phyloP scores from a whole-genome alignment of 331 rosid genomes.

The Telfairia occidentalis region DNA sequence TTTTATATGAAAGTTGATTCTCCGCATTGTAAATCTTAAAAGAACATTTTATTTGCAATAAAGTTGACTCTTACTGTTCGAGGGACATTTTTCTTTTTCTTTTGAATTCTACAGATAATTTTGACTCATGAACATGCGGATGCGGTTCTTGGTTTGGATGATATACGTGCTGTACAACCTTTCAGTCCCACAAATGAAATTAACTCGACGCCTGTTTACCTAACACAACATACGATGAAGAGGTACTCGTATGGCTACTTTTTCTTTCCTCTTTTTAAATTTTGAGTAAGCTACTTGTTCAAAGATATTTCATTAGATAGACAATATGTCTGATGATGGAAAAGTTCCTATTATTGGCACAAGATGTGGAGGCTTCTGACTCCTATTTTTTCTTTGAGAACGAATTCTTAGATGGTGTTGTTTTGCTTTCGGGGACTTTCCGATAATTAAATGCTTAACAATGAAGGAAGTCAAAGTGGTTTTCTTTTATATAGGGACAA shows the following conservation, averaged over 20 bases:
- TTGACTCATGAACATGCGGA: conserved; percentile 99
- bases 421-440: neutral
- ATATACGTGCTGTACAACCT: conserved; percentile 69
- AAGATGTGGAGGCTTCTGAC: neutral
- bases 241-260: conserved; percentile 38
- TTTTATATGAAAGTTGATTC: neutral
- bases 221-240: conserved; percentile 62
- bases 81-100: neutral
- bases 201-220: conserved; percentile 59
- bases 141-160: conserved; percentile 99
- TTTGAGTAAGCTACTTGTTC: neutral
- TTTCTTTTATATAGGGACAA: neutral
- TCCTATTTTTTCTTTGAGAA: neutral
- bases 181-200: conserved; percentile 67
- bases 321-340: neutral
- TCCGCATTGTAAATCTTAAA: neutral
- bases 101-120: conserved; percentile 49
- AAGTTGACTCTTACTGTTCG: neutral
- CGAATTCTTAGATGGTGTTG: neutral
- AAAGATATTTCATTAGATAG: neutral
- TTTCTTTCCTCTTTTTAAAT: neutral
- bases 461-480: neutral
- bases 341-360: neutral
- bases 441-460: neutral
- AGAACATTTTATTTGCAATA: neutral